Conservation (phyloP, 164 flowering plant genomes). For the Liriodendron chinense region DNA sequence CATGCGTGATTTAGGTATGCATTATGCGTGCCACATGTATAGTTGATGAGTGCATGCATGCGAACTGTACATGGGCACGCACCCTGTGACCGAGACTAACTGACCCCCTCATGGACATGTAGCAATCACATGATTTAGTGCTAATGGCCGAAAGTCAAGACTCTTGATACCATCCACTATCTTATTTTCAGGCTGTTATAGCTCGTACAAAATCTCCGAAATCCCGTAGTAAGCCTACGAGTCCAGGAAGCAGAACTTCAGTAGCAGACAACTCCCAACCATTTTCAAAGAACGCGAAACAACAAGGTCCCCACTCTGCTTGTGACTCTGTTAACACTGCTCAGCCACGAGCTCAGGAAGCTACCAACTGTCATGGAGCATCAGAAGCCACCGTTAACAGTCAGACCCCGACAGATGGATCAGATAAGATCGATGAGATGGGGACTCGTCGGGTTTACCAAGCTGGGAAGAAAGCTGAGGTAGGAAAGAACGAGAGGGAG, state of each 20-base stretch:
- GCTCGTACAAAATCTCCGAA: constrained; percentile 6
- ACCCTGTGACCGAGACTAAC: no score
- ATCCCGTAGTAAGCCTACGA: neutral
- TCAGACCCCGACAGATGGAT: neutral
- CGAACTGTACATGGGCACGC: no score
- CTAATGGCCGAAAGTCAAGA: neutral
- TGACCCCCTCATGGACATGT: neutral
- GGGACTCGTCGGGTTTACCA: neutral
- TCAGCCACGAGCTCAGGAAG: constrained; percentile 2
- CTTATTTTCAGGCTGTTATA: constrained; percentile 6
- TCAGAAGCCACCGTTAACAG: neutral
- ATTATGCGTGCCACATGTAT: neutral
- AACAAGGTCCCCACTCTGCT: neutral
- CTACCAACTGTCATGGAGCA: neutral
- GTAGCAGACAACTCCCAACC: neutral
- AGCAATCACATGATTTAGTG: neutral
- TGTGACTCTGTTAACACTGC: neutral
- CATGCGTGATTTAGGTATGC: neutral
- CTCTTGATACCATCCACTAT: neutral
- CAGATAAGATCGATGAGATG: neutral
- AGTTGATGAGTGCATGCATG: no score
- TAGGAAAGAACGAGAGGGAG: constrained; percentile 6
- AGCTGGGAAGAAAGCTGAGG: neutral
- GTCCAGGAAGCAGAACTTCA: neutral
- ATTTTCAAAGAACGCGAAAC: neutral